Base-by-base conservation (phyloP, 78 protist genomes). In the Planoprotostelium fungivorum region DNA sequence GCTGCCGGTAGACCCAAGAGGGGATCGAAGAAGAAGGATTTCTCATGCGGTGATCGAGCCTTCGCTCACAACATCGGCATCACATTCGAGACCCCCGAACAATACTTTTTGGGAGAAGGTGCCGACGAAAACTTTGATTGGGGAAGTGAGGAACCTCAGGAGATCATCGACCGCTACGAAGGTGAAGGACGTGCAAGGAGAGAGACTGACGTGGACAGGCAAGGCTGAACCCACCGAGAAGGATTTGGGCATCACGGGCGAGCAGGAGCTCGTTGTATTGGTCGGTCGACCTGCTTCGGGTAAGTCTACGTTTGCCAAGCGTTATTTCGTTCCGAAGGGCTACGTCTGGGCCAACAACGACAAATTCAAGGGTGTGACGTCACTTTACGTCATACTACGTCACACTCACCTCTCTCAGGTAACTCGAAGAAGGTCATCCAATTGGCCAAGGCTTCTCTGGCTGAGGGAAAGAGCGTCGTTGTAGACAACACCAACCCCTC, bases 241-340 rank as follows among this genome's bases (percentile, higher is more conserved):
- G 88, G 37, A 83, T 25, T 0, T 63, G 35, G 84, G 35, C 29
- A 37, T 28, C 38, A 84, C 39, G 28, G 88, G 16, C 37, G 92
- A 35, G 0, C 94, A 89, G 34, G 96, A 96, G 89, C 36, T 95
- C 87, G 94, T 95, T 0, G 38, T 97, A 29, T 25, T 94, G 35
- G 91, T 90, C 36, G 98, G 98, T 28, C 93, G 16, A 29, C 97
- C 98, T 0, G 98, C 94, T 0, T 9, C 87, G 73, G 98, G 98
- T 28, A 97, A 97, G 90, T 39, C 94, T 28, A 94, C 95, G 23
- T 95, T 97, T 36, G 5, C 90, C 86, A 37, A 90, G 36, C 91
- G 38, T 28, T 38, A 92, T 87, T 86, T 93, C 38, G 87, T 35
- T 16, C 38, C 94, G n/a, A 87, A 91, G 16, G 96, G 96, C 38